Base-by-base conservation (phyloP, 2,329 filamentous ascomycete genomes). In the Cladosporium sphaerospermum region DNA sequence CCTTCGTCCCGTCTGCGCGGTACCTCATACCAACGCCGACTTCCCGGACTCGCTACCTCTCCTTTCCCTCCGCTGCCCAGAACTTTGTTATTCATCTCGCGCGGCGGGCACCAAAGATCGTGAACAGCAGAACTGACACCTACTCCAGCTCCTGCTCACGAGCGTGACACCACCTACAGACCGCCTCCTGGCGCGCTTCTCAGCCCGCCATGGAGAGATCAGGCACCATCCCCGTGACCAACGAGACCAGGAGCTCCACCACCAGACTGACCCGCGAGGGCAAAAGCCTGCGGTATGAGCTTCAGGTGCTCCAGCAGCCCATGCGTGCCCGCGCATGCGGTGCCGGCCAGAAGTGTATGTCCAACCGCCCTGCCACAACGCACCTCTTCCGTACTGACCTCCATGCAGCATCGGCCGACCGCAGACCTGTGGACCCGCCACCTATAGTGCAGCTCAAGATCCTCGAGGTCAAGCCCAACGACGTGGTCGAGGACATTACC, bases 321-420 rank as follows among this genome's bases (percentile, higher is more conserved):
- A 87, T 95, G 73, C 88, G 91, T 64, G 92, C 93, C 46, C 82
- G 93, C 76, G 93, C 93, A 52, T 99, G 93, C 70, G 93, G 93
- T 65, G 91, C 90, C 52, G 93, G 93, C 56, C 89, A 89, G 51
- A 97, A 97, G 75, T 95, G 89, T 95, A 78, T 72, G 85, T 59
- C 31, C n/a, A 39, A 8, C 3, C 18, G 2, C 32, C 41, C 9
- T n/a, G 31, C n/a, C n/a, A 41, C 19, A 23, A 43, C 40, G n/a
- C 31, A 13, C 42, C 8, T 39, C 9, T 3, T 14, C 23, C 36
- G 44, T 52, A 56, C 60, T 64, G 53, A 67, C 61, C 11, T 18
- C 33, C 16, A 11, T 44, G 31, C 54, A 90, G 86, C 87, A 41
- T 89, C 86, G 56, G 87, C 88, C 64, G 91, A 96, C 71, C 85